These are phyloP conservation scores for Apophysomyces variabilis DNA, from an alignment of 371 early-diverging fungal genomes.

Conservation along the genomic window DNA sequence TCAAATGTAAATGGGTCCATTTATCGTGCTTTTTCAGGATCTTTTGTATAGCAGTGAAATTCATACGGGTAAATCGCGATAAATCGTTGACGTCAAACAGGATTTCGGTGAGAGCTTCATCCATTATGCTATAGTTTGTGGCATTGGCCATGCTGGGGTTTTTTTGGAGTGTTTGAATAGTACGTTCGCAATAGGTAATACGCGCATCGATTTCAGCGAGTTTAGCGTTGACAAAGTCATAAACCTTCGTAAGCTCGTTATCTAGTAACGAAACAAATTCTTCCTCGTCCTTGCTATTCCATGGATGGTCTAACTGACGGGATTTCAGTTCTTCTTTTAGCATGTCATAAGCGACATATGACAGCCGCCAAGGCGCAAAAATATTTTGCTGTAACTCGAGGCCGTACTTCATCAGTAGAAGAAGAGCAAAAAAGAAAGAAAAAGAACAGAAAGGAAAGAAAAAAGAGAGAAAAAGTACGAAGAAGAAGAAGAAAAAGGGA, in stretches of 20 bases:
- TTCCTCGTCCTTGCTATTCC: constrained; percentile 68
- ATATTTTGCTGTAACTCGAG: constrained; percentile 24
- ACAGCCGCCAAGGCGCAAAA: constrained; percentile 36
- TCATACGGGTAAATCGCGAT: constrained; percentile 88
- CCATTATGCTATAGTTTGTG: constrained; percentile 44
- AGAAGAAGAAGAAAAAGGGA: constrained; percentile 2
- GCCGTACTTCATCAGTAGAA: constrained; percentile 32
- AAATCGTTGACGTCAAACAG: constrained; percentile 83
- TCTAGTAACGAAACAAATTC: constrained; percentile 75
- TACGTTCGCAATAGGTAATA: constrained; percentile 82
- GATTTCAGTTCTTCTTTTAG: constrained; percentile 34
- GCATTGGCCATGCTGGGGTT: constrained; percentile 43
- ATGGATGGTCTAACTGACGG: constrained; percentile 38
- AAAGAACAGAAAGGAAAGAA: neutral
- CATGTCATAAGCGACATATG: constrained; percentile 35
- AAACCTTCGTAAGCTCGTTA: constrained; percentile 83
- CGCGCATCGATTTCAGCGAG: constrained; percentile 81
- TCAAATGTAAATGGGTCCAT: constrained; percentile 67
- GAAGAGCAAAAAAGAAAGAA: neutral
- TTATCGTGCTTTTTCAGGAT: constrained; percentile 96
- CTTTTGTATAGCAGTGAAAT: constrained; percentile 93
- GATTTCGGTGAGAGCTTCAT: constrained; percentile 52
- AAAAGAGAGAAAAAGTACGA: neutral
- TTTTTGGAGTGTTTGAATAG: constrained; percentile 57
- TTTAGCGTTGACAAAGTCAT: constrained; percentile 79